Conservation (phyloP, 306 rosid genomes). For the Carpinus fangiana region DNA sequence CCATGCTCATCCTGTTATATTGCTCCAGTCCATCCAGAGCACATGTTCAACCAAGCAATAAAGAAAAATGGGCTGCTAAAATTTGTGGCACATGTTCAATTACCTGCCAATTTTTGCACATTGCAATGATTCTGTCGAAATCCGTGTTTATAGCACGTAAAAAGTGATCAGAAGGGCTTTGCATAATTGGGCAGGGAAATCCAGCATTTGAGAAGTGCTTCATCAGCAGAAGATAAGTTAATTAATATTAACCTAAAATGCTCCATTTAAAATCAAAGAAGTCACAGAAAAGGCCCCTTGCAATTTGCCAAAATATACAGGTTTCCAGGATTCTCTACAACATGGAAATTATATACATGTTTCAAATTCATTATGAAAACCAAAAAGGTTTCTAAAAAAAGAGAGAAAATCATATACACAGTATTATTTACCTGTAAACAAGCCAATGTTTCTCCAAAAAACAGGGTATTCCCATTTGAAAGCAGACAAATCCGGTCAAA, state of each 20-base stretch:
- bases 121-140: conserved; percentile 94
- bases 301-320: not conserved
- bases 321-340: conserved; percentile 10
- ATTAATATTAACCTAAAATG: conserved; percentile 28
- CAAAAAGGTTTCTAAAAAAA: not conserved
- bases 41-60: conserved; percentile 7
- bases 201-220: conserved; percentile 99
- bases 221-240: conserved; percentile 39
- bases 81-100: not conserved
- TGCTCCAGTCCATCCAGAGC: conserved; percentile 26
- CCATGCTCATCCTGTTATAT: conserved; percentile 87
- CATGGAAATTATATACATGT: conserved; percentile 3
- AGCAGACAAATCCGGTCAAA: conserved; percentile 96
- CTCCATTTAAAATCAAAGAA: conserved; percentile 28
- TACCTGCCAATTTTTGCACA: conserved; percentile 99
- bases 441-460: conserved; percentile 97
- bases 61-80: not conserved
- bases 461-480: conserved; percentile 95
- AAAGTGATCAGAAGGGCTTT: conserved; percentile 99
- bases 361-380: conserved; percentile 3
- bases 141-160: conserved; percentile 95
- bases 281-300: not conserved
- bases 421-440: conserved; percentile 78
- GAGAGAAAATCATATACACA: not conserved
- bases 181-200: conserved; percentile 99